These are phyloP conservation scores for Thozetella sp. DNA, from an alignment of 495 filamentous ascomycete species.

Conservation along the genomic window DNA sequence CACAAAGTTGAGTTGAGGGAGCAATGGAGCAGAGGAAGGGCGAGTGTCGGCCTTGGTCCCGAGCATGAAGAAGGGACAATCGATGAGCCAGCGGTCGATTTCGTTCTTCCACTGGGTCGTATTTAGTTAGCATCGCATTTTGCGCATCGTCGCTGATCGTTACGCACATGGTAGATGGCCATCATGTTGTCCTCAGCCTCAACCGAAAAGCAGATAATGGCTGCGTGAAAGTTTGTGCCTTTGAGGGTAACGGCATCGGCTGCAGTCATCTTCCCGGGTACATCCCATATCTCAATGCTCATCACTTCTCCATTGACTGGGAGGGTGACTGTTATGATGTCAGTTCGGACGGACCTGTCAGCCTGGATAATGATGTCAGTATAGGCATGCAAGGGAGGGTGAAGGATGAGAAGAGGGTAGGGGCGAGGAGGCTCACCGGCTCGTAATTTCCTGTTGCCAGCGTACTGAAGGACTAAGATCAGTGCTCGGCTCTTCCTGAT, in stretches of 20 bases:
- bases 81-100: slow-evolving; percentile 18
- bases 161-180: slow-evolving; percentile 9
- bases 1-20: background rate
- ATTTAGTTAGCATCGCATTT: background rate
- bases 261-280: slow-evolving; percentile 16
- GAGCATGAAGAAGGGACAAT: slow-evolving; percentile 20
- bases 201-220: slow-evolving; percentile 26
- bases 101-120: slow-evolving; percentile 24
- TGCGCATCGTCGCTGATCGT: background rate
- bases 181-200: slow-evolving; percentile 17
- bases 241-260: slow-evolving; percentile 4
- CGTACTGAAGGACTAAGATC: background rate
- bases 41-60: slow-evolving; percentile 25
- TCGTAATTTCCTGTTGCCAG: background rate
- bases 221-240: slow-evolving; percentile 24
- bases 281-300: slow-evolving; percentile 28
- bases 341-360: slow-evolving; percentile 10
- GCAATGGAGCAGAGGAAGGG: background rate
- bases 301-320: slow-evolving; percentile 8
- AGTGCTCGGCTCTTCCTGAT: background rate
- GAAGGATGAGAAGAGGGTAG: background rate
- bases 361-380: slow-evolving; percentile 7
- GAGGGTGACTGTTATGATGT: slow-evolving; percentile 10
- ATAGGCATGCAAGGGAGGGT: background rate
- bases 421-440: background rate